phyloP scores from a whole-genome alignment of 495 filamentous ascomycete species.

The Rhypophila decipiens region DNA sequence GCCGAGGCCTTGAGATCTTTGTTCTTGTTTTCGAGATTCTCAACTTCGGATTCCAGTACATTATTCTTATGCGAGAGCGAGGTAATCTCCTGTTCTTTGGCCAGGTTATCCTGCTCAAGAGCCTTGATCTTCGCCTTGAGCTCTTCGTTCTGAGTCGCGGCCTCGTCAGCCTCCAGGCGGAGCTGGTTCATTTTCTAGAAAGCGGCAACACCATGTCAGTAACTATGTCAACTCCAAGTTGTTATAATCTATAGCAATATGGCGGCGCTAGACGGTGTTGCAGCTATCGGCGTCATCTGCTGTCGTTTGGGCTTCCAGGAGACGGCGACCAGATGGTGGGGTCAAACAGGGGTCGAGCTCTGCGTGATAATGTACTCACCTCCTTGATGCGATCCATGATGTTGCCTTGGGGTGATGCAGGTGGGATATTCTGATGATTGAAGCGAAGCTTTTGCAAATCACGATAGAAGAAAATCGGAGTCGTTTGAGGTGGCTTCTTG shows the following conservation, averaged over 20 bases:
- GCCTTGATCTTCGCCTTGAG: conserved; percentile 77
- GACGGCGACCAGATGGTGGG: conserved; percentile 33
- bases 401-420: conserved; percentile 11
- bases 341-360: conserved; percentile 36
- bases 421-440: not conserved
- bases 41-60: conserved; percentile 80
- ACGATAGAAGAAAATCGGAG: too few species aligned
- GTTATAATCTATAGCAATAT: not conserved
- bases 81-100: conserved; percentile 96
- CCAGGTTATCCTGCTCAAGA: conserved; percentile 88
- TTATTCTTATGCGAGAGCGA: conserved; percentile 89
- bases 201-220: conserved; percentile 11
- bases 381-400: conserved; percentile 74
- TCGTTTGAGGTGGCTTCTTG: too few species aligned
- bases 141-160: conserved; percentile 72
- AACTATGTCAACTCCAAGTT: too few species aligned
- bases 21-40: conserved; percentile 73
- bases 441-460: too few species aligned
- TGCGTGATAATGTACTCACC: too few species aligned
- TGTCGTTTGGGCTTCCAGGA: conserved; percentile 5
- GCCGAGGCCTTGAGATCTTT: conserved; percentile 74
- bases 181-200: conserved; percentile 84
- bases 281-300: not conserved
- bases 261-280: not conserved
- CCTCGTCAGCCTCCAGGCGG: conserved; percentile 85